Evolutionary conservation across 768 basidiomycete genomes (phyloP).

Genomic region (Termitomyces sp.): DNA sequence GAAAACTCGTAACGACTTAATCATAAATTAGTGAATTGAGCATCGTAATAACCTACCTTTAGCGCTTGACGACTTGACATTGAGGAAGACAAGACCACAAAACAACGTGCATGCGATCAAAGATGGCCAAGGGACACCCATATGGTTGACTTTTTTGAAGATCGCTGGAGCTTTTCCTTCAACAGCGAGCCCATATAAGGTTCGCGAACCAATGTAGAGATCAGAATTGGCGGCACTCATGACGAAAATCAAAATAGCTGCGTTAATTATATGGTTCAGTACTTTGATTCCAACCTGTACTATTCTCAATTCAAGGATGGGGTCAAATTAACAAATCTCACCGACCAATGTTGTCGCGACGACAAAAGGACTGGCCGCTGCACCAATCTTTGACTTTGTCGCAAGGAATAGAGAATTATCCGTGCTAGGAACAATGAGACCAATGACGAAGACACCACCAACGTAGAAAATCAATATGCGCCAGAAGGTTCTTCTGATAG

Average conservation of each 20-base stretch:
- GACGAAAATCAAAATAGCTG: slow-evolving; percentile 58
- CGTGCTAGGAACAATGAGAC: slow-evolving; percentile 62
- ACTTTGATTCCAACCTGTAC: slow-evolving; percentile 47
- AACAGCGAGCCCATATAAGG: slow-evolving; percentile 40
- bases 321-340: not conserved
- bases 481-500: slow-evolving; percentile 60
- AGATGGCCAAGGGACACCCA: slow-evolving; percentile 47
- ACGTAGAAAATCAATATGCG: slow-evolving; percentile 59
- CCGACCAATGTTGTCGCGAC: slow-evolving; percentile 38
- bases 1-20: slow-evolving; percentile 28
- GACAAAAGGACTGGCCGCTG: slow-evolving; percentile 62
- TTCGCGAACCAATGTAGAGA: slow-evolving; percentile 47
- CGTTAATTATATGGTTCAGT: slow-evolving; percentile 61
- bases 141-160: slow-evolving; percentile 35
- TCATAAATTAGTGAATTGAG: no score
- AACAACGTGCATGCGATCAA: slow-evolving; percentile 49
- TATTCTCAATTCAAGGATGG: not conserved
- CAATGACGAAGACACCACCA: slow-evolving; percentile 66
- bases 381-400: slow-evolving; percentile 40
- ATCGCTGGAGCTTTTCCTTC: slow-evolving; percentile 45
- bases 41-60: slow-evolving; percentile 31
- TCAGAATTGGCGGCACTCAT: slow-evolving; percentile 61
- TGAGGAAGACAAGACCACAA: slow-evolving; percentile 54
- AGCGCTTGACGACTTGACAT: slow-evolving; percentile 43
- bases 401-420: slow-evolving; percentile 41